Conservation (phyloP, 768 basidiomycete genomes). For the Lactarius pseudohatsudake region DNA sequence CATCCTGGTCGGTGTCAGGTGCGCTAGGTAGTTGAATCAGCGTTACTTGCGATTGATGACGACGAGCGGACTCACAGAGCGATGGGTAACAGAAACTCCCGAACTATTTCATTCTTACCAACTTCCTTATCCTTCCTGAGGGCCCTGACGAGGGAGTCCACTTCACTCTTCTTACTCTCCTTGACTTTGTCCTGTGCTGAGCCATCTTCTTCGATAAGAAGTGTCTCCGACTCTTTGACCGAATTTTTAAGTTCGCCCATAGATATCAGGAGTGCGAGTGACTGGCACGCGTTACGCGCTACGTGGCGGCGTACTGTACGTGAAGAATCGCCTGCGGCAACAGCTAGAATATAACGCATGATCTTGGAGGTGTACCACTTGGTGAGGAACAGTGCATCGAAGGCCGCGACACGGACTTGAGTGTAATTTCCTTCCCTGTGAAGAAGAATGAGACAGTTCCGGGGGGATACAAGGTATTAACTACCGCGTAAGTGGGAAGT, state of each 20-base stretch:
- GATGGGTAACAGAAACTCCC: conserved; percentile 80
- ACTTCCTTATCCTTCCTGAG: conserved; percentile 86
- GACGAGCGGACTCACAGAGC: conserved; percentile 58
- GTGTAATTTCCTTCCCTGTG: conserved; percentile 90
- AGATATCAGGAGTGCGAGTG: conserved; percentile 79
- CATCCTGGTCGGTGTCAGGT: conserved; percentile 78
- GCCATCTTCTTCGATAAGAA: conserved; percentile 87
- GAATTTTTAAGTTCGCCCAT: conserved; percentile 88
- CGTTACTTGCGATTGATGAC: neutral
- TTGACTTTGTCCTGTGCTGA: conserved; percentile 66
- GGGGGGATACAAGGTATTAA: conserved; percentile 30
- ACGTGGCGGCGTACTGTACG: conserved; percentile 83
- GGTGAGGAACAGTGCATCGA: conserved; percentile 89
- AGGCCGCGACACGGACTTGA: conserved; percentile 88
- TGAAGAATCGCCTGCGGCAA: conserved; percentile 85
- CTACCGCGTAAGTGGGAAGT: conserved; percentile 88
- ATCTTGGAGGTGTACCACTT: conserved; percentile 85
- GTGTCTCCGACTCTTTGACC: conserved; percentile 68
- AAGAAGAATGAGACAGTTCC: neutral
- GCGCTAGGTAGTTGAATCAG: conserved; percentile 45
- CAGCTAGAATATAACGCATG: conserved; percentile 83
- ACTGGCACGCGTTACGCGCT: conserved; percentile 80
- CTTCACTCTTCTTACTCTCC: conserved; percentile 73
- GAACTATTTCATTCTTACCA: conserved; percentile 72
- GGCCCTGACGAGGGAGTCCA: conserved; percentile 82